Evolutionary conservation across 2,329 filamentous ascomycete species (phyloP).

Genomic region (Cordyceps cicadae): DNA sequence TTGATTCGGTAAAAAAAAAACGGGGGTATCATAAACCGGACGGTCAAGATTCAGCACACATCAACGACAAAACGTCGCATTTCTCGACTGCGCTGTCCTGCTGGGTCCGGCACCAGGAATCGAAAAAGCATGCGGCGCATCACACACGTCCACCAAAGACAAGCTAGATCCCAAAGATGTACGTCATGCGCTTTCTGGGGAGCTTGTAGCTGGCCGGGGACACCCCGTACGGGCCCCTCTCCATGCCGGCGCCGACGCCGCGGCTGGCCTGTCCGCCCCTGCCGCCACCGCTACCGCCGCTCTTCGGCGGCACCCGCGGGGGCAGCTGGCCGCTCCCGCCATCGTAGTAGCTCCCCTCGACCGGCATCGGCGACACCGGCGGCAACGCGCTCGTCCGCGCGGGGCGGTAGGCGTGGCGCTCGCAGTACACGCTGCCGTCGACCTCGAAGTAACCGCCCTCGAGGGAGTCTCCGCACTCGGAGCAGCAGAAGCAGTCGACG

Average conservation of each 20-base stretch:
- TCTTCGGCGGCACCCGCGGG: not conserved
- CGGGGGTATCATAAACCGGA: not conserved
- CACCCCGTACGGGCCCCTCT: conserved; percentile 15
- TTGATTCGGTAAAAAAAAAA: not conserved
- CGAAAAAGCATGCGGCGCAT: not conserved
- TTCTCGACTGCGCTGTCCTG: not conserved
- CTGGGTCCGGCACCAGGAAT: not conserved
- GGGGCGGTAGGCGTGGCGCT: conserved; percentile 67
- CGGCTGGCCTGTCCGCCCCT: conserved; percentile 3
- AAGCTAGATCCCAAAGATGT: conserved; percentile 47
- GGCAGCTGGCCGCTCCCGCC: not conserved
- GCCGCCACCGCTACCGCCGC: conserved; percentile 1
- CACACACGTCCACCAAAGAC: not conserved
- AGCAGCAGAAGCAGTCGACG: conserved; percentile 75
- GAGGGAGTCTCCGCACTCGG: conserved; percentile 65
- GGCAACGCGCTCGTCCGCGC: conserved; percentile 24
- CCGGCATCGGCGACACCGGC: conserved; percentile 2
- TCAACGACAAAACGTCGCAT: not conserved
- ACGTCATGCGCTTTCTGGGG: conserved; percentile 51
- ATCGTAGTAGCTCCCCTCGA: not conserved
- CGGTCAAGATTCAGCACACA: not conserved
- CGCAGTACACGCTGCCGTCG: conserved; percentile 71
- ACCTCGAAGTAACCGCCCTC: conserved; percentile 89
- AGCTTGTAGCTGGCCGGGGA: conserved; percentile 30
- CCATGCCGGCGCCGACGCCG: conserved; percentile 8